These are phyloP conservation scores for Pleurotus salmoneostramineus DNA, from an alignment of 768 basidiomycete species.

Conservation along the genomic window DNA sequence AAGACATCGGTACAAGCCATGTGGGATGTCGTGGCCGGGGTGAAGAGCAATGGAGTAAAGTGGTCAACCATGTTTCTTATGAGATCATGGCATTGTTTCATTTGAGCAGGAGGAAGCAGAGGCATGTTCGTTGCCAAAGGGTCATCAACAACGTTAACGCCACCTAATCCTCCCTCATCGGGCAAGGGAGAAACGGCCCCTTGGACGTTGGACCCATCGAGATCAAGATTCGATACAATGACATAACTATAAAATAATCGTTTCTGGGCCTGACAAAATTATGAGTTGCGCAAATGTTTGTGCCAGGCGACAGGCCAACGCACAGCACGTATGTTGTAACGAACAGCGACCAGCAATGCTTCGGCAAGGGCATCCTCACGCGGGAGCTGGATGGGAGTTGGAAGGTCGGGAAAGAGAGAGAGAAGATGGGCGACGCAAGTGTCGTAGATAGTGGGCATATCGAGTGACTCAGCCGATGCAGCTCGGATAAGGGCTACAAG, in stretches of 20 bases:
- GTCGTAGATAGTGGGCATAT: conserved; percentile 51
- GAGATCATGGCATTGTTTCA: conserved; percentile 41
- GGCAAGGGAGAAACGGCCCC: conserved; percentile 4
- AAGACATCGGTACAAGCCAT: conserved; percentile 73
- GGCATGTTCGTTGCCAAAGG: not conserved
- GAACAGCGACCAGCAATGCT: conserved; percentile 47
- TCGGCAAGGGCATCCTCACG: conserved; percentile 38
- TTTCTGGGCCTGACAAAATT: conserved; percentile 46
- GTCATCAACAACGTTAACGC: not conserved
- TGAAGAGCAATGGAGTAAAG: conserved; percentile 73
- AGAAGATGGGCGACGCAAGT: conserved; percentile 38
- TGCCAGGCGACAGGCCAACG: conserved; percentile 18
- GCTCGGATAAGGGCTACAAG: conserved; percentile 55
- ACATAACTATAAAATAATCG: conserved; percentile 62
- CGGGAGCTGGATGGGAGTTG: conserved; percentile 36
- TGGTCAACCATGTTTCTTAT: conserved; percentile 55
- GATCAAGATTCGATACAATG: conserved; percentile 54
- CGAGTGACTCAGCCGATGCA: conserved; percentile 49
- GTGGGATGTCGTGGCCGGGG: conserved; percentile 63
- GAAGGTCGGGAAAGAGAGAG: conserved; percentile 46
- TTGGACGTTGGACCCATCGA: conserved; percentile 20
- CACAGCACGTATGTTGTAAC: conserved; percentile 46
- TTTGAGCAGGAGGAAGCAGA: conserved; percentile 13
- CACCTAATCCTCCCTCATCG: not conserved
- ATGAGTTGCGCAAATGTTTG: too few species aligned